Conservation (phyloP, 2,329 filamentous ascomycete species). For the Diaporthe velutina region DNA sequence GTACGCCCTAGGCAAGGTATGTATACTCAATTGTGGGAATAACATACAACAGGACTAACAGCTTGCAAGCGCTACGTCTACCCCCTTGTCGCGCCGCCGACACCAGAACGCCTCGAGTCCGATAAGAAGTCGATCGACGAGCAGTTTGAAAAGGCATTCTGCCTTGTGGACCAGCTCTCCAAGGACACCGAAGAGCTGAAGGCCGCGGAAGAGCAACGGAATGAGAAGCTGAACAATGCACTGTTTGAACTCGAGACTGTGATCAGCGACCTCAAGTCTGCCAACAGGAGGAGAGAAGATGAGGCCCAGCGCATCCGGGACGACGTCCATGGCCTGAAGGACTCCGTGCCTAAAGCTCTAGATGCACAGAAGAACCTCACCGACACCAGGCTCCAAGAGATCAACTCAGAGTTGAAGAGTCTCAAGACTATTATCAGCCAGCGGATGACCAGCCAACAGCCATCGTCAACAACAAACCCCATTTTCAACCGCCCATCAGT, state of each 20-base stretch:
- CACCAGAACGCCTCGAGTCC: slow-evolving; percentile 91
- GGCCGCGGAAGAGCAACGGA: slow-evolving; percentile 85
- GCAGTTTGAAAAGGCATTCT: slow-evolving; percentile 92
- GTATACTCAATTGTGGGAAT: slow-evolving; percentile 26
- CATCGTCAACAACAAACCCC: slow-evolving; percentile 46
- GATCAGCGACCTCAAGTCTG: slow-evolving; percentile 83
- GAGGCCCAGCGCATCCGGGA: slow-evolving; percentile 89
- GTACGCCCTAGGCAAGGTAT: slow-evolving; percentile 87
- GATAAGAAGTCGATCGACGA: slow-evolving; percentile 95
- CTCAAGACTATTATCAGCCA: slow-evolving; percentile 87
- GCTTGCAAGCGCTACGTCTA: slow-evolving; percentile 82
- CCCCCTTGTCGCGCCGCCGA: slow-evolving; percentile 92
- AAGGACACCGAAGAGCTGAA: slow-evolving; percentile 93
- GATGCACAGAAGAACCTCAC: slow-evolving; percentile 88
- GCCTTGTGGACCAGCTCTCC: slow-evolving; percentile 89
- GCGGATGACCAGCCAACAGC: slow-evolving; percentile 60
- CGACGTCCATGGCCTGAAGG: slow-evolving; percentile 85
- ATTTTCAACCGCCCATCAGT: slow-evolving; percentile 47
- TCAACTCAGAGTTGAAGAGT: slow-evolving; percentile 89
- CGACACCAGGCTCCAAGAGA: slow-evolving; percentile 84
- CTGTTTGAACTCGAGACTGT: slow-evolving; percentile 88
- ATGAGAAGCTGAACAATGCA: slow-evolving; percentile 84
- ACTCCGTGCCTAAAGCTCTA: slow-evolving; percentile 88
- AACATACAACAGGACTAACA: background rate
- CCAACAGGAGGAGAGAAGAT: slow-evolving; percentile 85